Evolutionary conservation across 2,329 filamentous ascomycete species (phyloP), one percentile per base, ranked within the genome.

Genomic region (Colletotrichum sidae): DNA sequence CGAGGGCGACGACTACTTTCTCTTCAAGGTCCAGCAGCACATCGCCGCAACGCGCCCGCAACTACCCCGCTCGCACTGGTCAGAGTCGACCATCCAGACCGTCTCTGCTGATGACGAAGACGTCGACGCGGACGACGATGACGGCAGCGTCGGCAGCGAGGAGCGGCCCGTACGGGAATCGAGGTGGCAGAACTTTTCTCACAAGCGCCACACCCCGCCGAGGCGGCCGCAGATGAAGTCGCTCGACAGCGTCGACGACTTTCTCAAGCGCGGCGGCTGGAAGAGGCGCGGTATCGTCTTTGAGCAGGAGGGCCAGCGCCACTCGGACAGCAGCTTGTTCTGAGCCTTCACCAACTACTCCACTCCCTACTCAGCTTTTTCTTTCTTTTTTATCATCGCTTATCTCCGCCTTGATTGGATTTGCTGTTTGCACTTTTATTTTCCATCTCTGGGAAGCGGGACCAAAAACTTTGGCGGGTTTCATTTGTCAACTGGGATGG

Each of bases 261-360:
- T 79, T 41, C 74, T 79, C 68, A 80, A 79, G 73, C 77, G 78
- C 13, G 78, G 79, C 42, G 78, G 80, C 39, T 81, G 79, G 80
- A 81, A 81, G 75, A 73, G 79, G 59, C 73, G 78, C 11, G 79
- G 78, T 54, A 76, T 81, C 46, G 73, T 81, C 72, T 81, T 81
- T 61, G 71, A 77, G 60, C 68, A 72, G 38, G 72, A 78, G 35
- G 77, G 78, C 38, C 47, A 34, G 38, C 56, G 67, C 15, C 60
- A 63, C 10, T 59, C 69, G 25, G 68, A 69, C 47, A 62, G 67
- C 42, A 67, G 64, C 46, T 61, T 70, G 52, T 70, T 68, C 53
- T 67, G 34, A 64, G 34, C 17, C 34, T 33, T 17, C 45, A 15
- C 9, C n/a, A 9, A 45, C 6, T 33, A 17, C 41, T 25, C 33